phyloP scores from a whole-genome alignment of 1,139 yeast species.

The Blastobotrys malaysiensis region DNA sequence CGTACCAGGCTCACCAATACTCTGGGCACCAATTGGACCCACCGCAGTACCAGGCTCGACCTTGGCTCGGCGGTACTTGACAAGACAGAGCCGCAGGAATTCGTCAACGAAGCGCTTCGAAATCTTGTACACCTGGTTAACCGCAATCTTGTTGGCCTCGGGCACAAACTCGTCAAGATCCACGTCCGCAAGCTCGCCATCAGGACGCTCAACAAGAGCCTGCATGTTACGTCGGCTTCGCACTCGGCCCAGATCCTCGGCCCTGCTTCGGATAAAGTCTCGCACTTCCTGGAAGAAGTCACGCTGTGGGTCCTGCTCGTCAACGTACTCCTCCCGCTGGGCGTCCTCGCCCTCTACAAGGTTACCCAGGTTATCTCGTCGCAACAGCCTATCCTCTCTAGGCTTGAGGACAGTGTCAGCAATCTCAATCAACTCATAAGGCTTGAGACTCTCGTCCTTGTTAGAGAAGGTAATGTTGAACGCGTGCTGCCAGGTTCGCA shows the following conservation, averaged over 20 bases:
- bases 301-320: slow-evolving; percentile 81
- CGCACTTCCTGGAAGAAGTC: slow-evolving; percentile 72
- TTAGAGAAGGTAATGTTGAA: slow-evolving; percentile 61
- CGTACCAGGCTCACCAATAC: slow-evolving; percentile 99
- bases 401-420: slow-evolving; percentile 57
- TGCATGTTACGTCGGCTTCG: slow-evolving; percentile 53
- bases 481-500: slow-evolving; percentile 93
- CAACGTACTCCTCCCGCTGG: slow-evolving; percentile 43
- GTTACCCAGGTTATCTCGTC: slow-evolving; percentile 74
- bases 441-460: slow-evolving; percentile 55
- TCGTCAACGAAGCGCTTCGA: slow-evolving; percentile 54
- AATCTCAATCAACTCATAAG: slow-evolving; percentile 58
- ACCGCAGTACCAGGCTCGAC: slow-evolving; percentile 99
- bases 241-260: slow-evolving; percentile 49
- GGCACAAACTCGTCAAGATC: slow-evolving; percentile 44
- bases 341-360: slow-evolving; percentile 41
- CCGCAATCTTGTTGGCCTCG: slow-evolving; percentile 42
- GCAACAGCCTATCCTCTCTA: slow-evolving; percentile 50
- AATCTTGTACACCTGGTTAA: slow-evolving; percentile 70
- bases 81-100: slow-evolving; percentile 71
- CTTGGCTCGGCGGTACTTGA: slow-evolving; percentile 81
- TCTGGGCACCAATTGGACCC: slow-evolving; percentile 98
- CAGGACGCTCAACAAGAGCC: slow-evolving; percentile 42
- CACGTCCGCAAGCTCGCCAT: slow-evolving; percentile 34
- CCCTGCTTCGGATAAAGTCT: slow-evolving; percentile 54